Evolutionary conservation across 257 asterid species (phyloP), one percentile per base, ranked within the genome.

Genomic region (Paulownia fortunei): DNA sequence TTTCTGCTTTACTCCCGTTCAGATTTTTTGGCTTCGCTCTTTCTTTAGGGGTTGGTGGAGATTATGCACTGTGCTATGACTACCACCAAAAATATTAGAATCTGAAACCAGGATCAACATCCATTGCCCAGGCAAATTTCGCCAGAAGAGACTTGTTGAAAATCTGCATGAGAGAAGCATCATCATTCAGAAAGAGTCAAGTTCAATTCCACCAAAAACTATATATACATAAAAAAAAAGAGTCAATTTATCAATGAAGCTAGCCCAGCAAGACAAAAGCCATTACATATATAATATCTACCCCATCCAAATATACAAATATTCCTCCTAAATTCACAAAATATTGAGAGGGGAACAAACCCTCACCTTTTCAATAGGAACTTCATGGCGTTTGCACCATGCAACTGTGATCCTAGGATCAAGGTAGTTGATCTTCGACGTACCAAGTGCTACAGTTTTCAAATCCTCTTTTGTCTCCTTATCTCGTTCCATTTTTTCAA

Each of bases 361-460:
- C 47, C 59, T 61, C 56, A 92, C 99, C 99, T 93, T 96, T 85
- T 96, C 99, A 2, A 96, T 93, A 36, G 99, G 99, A 81, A 96
- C 98, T 82, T 96, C 98, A 2, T 84, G 96, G 80, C 97, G 97
- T 81, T 96, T 96, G 89, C 99, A 96, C 99, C 99, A 96, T 61
- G 98, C 99, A 58, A 96, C 99, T 15, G 98, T 88, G 82, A 96
- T 93, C 85, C 99, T 86, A 32, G 99, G 99, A 84, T 96, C 99
- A n/a, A 93, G 97, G 83, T 96, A 96, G 89, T 93, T 96, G 88
- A 92, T 92, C 93, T 92, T 96, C 32, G 99, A 96, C 8, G 99
- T 96, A 49, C 99, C 97, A 87, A 96, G 81, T 16, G 99, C 99
- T 51, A 96, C 92, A 21, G 90, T 92, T 81, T 96, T 96, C 79